A percentile compares a stretch with the other conserved stretches of the same genome.
Evolutionary conservation across 108 stramenopile species (phyloP).

Genomic region (Fragilaria radians): DNA sequence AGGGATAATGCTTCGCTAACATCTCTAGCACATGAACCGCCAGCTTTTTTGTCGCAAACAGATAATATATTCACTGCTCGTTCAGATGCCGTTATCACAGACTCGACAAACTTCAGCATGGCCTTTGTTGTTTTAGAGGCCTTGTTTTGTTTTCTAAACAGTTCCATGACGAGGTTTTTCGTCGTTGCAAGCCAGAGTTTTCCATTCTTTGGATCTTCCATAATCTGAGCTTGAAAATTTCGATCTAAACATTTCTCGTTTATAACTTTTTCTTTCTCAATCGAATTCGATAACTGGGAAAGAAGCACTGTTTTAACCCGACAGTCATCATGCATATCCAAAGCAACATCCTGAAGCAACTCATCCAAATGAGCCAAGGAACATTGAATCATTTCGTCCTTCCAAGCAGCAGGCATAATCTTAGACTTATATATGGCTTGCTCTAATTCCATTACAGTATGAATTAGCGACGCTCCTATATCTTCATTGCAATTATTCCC

Average conservation of each 20-base stretch:
- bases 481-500: not conserved
- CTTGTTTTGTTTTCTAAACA: not conserved
- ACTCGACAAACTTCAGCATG: slow-evolving; percentile 5
- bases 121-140: not conserved
- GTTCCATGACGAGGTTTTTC: slow-evolving; percentile 5
- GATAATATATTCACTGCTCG: slow-evolving; percentile 16
- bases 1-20: slow-evolving; percentile 22
- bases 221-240: slow-evolving; percentile 15
- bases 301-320: too few relatives aligned
- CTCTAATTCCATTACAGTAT: slow-evolving; percentile 17
- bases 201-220: slow-evolving; percentile 15
- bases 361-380: not conserved
- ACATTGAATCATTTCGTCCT: not conserved
- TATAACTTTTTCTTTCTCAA: slow-evolving; percentile 1
- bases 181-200: slow-evolving; percentile 20
- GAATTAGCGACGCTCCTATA: slow-evolving; percentile 1
- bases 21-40: slow-evolving; percentile 2
- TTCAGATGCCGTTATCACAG: slow-evolving; percentile 13
- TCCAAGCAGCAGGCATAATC: not conserved
- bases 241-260: not conserved
- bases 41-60: not conserved
- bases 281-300: not conserved
- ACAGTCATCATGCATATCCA: slow-evolving; percentile 4
- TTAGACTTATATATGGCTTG: slow-evolving; percentile 1
- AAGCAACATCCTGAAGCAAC: too few relatives aligned